These are phyloP conservation scores for Huntiella savannae DNA, from an alignment of 2,329 filamentous ascomycete species.

Conservation along the genomic window DNA sequence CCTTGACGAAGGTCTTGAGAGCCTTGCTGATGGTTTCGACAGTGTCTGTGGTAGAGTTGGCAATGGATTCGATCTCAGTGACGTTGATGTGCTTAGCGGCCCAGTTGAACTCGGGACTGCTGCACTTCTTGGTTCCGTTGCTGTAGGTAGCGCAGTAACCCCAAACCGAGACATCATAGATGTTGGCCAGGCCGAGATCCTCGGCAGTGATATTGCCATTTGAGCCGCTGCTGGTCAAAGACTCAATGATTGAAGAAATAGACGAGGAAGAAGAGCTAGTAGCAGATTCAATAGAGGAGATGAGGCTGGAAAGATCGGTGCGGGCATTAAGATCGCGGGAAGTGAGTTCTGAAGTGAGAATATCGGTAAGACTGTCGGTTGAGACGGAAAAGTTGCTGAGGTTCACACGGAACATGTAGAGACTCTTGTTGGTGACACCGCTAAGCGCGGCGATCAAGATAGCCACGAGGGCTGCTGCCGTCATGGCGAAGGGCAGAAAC, in stretches of 20 bases:
- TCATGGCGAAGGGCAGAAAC: conserved; percentile 66
- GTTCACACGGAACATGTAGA: conserved; percentile 43
- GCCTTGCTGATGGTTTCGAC: conserved; percentile 44
- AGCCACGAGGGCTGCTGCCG: conserved; percentile 56
- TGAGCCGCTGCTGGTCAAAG: conserved; percentile 13
- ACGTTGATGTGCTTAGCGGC: conserved; percentile 52
- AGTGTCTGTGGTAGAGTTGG: conserved; percentile 29
- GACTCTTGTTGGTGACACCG: conserved; percentile 34
- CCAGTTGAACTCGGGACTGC: conserved; percentile 54
- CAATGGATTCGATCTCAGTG: conserved; percentile 38
- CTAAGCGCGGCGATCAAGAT: conserved; percentile 37
- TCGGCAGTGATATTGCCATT: conserved; percentile 34
- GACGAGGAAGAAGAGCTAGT: conserved; percentile 38
- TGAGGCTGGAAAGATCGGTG: conserved; percentile 34
- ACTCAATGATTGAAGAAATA: conserved; percentile 13
- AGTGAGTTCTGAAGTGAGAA: conserved; percentile 4
- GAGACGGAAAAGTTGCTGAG: conserved; percentile 26
- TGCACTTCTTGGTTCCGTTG: conserved; percentile 45
- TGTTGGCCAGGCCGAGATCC: conserved; percentile 46
- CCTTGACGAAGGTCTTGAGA: conserved; percentile 52
- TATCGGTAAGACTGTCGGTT: conserved; percentile 12
- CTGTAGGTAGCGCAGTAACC: conserved; percentile 57
- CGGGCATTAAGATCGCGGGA: conserved; percentile 21
- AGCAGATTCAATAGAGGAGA: conserved; percentile 35
- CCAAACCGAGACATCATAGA: conserved; percentile 72